These are phyloP conservation scores for Alternaria rosae DNA, from an alignment of 2,329 filamentous ascomycete species.

Conservation along the genomic window DNA sequence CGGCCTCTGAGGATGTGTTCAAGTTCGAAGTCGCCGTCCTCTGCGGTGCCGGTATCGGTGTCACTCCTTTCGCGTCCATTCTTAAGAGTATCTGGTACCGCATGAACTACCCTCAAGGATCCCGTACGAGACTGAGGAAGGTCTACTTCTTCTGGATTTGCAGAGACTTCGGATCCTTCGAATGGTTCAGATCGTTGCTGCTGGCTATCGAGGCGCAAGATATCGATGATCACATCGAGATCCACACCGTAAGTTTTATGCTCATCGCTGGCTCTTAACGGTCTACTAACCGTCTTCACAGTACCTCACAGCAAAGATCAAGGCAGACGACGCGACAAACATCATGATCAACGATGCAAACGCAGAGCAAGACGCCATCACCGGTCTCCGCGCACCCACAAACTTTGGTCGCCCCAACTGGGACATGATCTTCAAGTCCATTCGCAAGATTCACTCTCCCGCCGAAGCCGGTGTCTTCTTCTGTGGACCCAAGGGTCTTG, in stretches of 20 bases:
- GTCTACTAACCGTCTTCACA: conserved; percentile 33
- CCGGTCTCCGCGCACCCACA: conserved; percentile 79
- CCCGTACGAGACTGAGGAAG: conserved; percentile 77
- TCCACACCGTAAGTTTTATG: conserved; percentile 68
- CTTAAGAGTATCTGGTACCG: conserved; percentile 91
- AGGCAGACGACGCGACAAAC: conserved; percentile 84
- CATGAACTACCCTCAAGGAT: conserved; percentile 82
- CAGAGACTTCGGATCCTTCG: conserved; percentile 85
- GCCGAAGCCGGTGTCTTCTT: conserved; percentile 66
- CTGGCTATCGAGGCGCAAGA: conserved; percentile 88
- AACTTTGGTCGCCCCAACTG: conserved; percentile 89
- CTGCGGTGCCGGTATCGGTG: conserved; percentile 60
- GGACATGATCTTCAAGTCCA: conserved; percentile 87
- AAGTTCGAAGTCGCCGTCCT: conserved; percentile 64
- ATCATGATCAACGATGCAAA: conserved; percentile 94
- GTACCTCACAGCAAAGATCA: conserved; percentile 87
- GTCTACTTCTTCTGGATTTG: conserved; percentile 96
- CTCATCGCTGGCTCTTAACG: neutral
- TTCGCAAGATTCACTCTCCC: conserved; percentile 70
- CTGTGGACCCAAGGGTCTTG: conserved; percentile 82
- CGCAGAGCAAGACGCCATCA: conserved; percentile 84
- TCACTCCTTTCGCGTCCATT: conserved; percentile 62
- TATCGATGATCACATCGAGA: conserved; percentile 83
- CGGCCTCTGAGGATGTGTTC: conserved; percentile 87
- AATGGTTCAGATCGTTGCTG: conserved; percentile 87